phyloP scores from a whole-genome alignment of 164 flowering plant genomes.

The Vitis rupestris region DNA sequence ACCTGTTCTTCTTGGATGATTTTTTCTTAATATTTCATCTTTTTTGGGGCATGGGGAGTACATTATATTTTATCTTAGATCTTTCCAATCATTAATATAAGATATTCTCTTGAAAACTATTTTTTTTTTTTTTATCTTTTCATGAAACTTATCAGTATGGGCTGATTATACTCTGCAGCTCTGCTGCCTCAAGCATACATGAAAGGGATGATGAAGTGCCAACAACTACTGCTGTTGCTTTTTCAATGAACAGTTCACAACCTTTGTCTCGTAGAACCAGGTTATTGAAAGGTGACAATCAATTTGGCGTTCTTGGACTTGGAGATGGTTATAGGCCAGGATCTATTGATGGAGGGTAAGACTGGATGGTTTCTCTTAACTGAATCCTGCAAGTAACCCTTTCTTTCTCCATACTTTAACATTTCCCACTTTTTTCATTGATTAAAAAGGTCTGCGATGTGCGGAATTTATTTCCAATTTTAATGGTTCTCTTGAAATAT shows the following conservation, averaged over 20 bases:
- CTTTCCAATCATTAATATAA: not conserved
- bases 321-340: conserved; percentile 55
- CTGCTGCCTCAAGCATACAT: conserved; percentile 49
- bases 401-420: not conserved
- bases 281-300: conserved; percentile 61
- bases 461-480: not conserved
- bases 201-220: conserved; percentile 85
- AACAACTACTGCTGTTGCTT: conserved; percentile 53
- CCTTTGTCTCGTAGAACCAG: conserved; percentile 88
- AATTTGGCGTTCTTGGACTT: conserved; percentile 40
- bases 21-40: not conserved
- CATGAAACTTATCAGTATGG: conserved; percentile 5
- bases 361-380: not conserved
- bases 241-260: conserved; percentile 55
- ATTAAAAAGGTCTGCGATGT: not conserved
- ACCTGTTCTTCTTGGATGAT: not conserved
- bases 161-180: conserved; percentile 51
- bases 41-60: too few relatives aligned
- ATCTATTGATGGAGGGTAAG: conserved; percentile 82
- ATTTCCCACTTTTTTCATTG: not conserved
- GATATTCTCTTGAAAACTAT: not conserved
- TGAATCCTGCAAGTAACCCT: not conserved
- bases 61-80: not conserved
- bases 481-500: not conserved
- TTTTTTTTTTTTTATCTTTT: not conserved